Conservation (phyloP, 73 alveolate genomes). For the Paramecium biaurelia region DNA sequence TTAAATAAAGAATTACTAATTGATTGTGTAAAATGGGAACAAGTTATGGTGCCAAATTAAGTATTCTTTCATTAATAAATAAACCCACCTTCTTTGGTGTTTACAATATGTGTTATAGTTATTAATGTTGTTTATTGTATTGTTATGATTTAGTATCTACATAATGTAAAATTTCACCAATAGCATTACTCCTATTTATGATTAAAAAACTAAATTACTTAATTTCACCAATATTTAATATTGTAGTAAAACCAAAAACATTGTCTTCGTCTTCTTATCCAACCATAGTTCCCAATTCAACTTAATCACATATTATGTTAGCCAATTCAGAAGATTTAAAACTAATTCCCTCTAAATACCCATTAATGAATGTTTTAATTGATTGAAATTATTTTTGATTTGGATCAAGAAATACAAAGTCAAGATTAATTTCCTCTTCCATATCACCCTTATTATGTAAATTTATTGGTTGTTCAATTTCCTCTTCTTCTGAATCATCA, state of each 20-base stretch:
- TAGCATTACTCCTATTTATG: background rate
- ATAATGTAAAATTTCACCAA: slow-evolving; percentile 33
- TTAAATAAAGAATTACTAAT: background rate
- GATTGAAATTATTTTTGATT: slow-evolving; percentile 11
- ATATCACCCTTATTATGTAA: background rate
- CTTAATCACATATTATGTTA: background rate
- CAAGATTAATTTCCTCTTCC: slow-evolving; percentile 34
- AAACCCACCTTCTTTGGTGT: background rate
- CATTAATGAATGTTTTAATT: slow-evolving; percentile 7
- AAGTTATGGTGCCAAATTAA: slow-evolving; percentile 17
- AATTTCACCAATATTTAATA: slow-evolving; percentile 26
- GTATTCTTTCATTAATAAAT: slow-evolving; percentile 25
- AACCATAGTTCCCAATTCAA: slow-evolving; percentile 31
- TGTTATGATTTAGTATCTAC: background rate
- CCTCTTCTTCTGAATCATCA: slow-evolving; percentile 31
- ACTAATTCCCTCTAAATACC: slow-evolving; percentile 13
- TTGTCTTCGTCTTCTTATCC: slow-evolving; percentile 31
- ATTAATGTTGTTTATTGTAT: background rate
- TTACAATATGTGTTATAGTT: background rate
- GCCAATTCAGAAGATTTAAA: slow-evolving; percentile 30
- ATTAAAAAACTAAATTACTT: background rate
- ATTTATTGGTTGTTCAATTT: slow-evolving; percentile 11
- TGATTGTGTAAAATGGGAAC: slow-evolving; percentile 7
- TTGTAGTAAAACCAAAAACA: slow-evolving; percentile 29
- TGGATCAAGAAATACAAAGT: slow-evolving; percentile 29